Conservation (phyloP, 108 stramenopile genomes). For the Pseudonitzschia pungens region DNA sequence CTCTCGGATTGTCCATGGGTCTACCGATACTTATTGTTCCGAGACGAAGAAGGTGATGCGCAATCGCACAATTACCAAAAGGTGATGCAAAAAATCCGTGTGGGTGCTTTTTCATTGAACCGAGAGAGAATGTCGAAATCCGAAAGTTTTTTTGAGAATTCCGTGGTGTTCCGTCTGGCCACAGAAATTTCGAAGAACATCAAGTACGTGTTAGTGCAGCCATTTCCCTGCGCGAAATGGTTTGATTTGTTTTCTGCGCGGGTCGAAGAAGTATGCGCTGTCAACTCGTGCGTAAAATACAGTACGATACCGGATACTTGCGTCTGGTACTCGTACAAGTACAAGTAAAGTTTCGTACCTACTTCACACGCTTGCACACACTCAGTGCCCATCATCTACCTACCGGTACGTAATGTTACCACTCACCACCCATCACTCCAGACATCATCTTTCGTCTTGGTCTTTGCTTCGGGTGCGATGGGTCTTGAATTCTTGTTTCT, state of each 20-base stretch:
- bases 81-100: background rate
- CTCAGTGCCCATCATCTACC: too few relatives aligned
- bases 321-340: too few relatives aligned
- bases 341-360: too few relatives aligned
- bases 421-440: background rate
- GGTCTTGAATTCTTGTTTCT: too few relatives aligned
- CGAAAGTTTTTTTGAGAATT: background rate
- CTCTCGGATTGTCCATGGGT: too few relatives aligned
- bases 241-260: background rate
- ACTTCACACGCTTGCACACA: too few relatives aligned
- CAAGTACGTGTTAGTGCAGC: background rate
- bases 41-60: background rate
- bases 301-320: too few relatives aligned
- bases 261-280: background rate
- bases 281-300: background rate
- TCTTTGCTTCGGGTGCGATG: too few relatives aligned
- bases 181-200: slow-evolving; percentile 13
- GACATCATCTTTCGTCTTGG: too few relatives aligned
- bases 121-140: background rate
- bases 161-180: slow-evolving; percentile 1
- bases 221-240: background rate
- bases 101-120: background rate
- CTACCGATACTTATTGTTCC: too few relatives aligned
- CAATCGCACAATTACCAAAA: too few relatives aligned
- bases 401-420: background rate